Percentiles rank a stretch among this genome's conserved stretches.
phyloP scores from a whole-genome alignment of 1,284 basidiomycete genomes.

The Ceratobasidium sp. region DNA sequence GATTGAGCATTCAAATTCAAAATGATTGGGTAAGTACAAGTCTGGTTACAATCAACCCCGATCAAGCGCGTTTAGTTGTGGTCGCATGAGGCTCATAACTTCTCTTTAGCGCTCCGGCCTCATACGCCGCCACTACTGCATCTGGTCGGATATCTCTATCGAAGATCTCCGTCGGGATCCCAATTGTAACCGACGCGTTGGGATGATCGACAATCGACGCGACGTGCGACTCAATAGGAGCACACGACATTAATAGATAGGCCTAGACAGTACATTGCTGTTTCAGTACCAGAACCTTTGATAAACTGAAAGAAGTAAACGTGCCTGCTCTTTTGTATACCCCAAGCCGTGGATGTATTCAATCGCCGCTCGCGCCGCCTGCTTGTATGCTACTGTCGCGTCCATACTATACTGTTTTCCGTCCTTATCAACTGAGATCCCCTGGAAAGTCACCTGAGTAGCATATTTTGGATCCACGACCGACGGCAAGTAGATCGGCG shows the following conservation, averaged over 20 bases:
- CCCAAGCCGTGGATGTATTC: conserved; percentile 68
- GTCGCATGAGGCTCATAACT: conserved; percentile 78
- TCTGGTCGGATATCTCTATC: conserved; percentile 51
- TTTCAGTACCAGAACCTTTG: not conserved
- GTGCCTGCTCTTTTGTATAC: conserved; percentile 69
- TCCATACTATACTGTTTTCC: conserved; percentile 85
- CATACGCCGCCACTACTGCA: conserved; percentile 25
- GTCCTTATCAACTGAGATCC: conserved; percentile 79
- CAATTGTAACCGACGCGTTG: conserved; percentile 51
- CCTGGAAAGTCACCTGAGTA: conserved; percentile 78
- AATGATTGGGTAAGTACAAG: conserved; percentile 13
- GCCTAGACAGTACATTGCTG: conserved; percentile 30
- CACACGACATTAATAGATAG: conserved; percentile 79
- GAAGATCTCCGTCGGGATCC: conserved; percentile 5
- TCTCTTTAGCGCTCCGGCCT: conserved; percentile 77
- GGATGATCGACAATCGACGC: conserved; percentile 74
- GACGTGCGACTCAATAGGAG: conserved; percentile 81
- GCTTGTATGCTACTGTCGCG: conserved; percentile 82
- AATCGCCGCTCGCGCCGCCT: conserved; percentile 82
- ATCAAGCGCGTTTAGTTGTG: conserved; percentile 80
- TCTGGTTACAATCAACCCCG: conserved; percentile 66
- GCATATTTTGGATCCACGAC: conserved; percentile 82
- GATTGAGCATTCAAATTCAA: conserved; percentile 6
- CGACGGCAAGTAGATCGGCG: conserved; percentile 84
- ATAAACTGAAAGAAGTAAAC: conserved; percentile 10